Percentiles rank a stretch among this genome's conserved stretches.
These are phyloP conservation scores for Fusarium drepaniforme DNA, from an alignment of 2,329 filamentous ascomycete species.

Conservation along the genomic window DNA sequence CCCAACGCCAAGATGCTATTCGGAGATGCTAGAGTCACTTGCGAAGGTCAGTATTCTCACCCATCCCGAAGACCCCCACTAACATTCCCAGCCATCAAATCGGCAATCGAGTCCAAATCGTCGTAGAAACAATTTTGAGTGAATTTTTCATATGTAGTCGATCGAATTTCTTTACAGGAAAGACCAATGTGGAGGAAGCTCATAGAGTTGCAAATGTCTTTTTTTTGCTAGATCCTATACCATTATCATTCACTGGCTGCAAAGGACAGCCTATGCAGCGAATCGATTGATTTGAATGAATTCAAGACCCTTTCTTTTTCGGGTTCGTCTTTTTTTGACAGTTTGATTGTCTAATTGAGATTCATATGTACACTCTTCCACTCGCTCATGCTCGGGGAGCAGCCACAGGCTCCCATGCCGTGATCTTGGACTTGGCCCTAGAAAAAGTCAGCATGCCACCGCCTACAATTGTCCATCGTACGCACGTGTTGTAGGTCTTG, in stretches of 20 bases:
- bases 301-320: slow-evolving; percentile 23
- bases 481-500: slow-evolving; percentile 96
- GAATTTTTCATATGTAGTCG: slow-evolving; percentile 23
- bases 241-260: slow-evolving; percentile 21
- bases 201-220: slow-evolving; percentile 36
- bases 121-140: slow-evolving; percentile 31
- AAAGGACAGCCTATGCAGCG: slow-evolving; percentile 3
- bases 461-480: slow-evolving; percentile 41
- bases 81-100: slow-evolving; percentile 54
- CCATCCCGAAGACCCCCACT: slow-evolving; percentile 18
- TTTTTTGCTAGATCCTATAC: slow-evolving; percentile 37
- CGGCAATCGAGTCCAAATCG: slow-evolving; percentile 52
- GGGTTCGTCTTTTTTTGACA: slow-evolving; percentile 20
- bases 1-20: slow-evolving; percentile 92
- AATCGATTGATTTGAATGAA: slow-evolving; percentile 22
- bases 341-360: slow-evolving; percentile 34
- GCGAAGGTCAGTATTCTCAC: slow-evolving; percentile 73
- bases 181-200: slow-evolving; percentile 25
- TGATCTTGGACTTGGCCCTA: slow-evolving; percentile 67
- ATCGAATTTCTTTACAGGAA: slow-evolving; percentile 11
- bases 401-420: slow-evolving; percentile 63
- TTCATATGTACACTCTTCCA: slow-evolving; percentile 47
- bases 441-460: slow-evolving; percentile 25
- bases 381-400: slow-evolving; percentile 48
- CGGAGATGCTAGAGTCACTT: slow-evolving; percentile 87